These are phyloP conservation scores for Penicillium aurantiogriseum DNA, from an alignment of 2,329 filamentous ascomycete species.

Conservation along the genomic window DNA sequence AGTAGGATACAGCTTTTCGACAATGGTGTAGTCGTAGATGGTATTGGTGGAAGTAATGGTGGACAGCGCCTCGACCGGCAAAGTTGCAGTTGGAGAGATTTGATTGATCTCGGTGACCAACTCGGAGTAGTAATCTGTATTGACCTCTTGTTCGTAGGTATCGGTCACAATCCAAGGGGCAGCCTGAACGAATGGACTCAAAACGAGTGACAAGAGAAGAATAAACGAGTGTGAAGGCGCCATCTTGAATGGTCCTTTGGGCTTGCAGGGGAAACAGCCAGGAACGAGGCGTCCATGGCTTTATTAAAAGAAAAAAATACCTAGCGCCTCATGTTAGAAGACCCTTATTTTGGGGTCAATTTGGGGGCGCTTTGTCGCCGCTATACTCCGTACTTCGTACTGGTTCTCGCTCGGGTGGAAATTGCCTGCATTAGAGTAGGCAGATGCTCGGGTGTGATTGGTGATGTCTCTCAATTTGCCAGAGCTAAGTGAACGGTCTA, in stretches of 20 bases:
- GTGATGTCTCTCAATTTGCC: slow-evolving; percentile 2
- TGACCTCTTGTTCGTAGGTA: slow-evolving; percentile 21
- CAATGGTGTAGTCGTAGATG: slow-evolving; percentile 22
- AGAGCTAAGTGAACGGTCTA: background rate
- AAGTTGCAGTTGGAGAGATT: slow-evolving; percentile 25
- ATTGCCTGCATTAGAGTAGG: slow-evolving; percentile 9
- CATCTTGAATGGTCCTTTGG: slow-evolving; percentile 17
- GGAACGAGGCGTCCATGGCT: background rate
- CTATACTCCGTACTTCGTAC: background rate
- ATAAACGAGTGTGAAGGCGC: slow-evolving; percentile 27
- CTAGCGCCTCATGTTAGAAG: slow-evolving; percentile 4
- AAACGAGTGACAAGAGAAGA: slow-evolving; percentile 23
- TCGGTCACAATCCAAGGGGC: slow-evolving; percentile 34
- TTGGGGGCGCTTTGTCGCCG: slow-evolving; percentile 1
- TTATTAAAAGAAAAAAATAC: background rate
- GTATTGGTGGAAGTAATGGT: slow-evolving; percentile 24
- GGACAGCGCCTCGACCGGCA: slow-evolving; percentile 25
- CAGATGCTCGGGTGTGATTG: slow-evolving; percentile 1
- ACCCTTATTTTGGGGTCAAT: slow-evolving; percentile 3
- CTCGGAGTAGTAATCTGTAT: slow-evolving; percentile 10
- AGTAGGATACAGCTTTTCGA: slow-evolving; percentile 30
- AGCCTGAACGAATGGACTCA: slow-evolving; percentile 21
- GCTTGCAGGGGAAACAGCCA: background rate
- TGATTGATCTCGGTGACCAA: slow-evolving; percentile 15
- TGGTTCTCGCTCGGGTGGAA: background rate